phyloP scores from a whole-genome alignment of 441 rosid species.

The Croton laevigatus region DNA sequence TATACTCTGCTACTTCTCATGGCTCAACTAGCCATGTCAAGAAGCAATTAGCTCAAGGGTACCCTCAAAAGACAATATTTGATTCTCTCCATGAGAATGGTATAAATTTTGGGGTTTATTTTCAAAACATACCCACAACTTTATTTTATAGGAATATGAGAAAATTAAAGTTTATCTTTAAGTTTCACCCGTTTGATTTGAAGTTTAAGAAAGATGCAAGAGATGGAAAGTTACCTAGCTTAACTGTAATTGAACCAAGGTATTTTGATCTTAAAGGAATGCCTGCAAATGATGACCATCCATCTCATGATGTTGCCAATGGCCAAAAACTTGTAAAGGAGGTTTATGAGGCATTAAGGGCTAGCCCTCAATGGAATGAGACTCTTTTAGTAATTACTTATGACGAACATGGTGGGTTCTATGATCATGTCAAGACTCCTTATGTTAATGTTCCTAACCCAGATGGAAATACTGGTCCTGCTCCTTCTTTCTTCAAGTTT shows the following conservation, averaged over 20 bases:
- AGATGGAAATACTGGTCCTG: slow-evolving; percentile 93
- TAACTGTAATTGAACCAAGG: slow-evolving; percentile 90
- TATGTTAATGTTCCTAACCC: slow-evolving; percentile 73
- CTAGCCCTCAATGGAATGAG: slow-evolving; percentile 94
- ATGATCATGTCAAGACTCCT: slow-evolving; percentile 89
- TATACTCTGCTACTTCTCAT: slow-evolving; percentile 91
- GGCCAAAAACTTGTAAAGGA: slow-evolving; percentile 89
- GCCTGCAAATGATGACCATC: slow-evolving; percentile 93
- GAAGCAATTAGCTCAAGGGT: slow-evolving; percentile 75
- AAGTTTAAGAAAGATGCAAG: slow-evolving; percentile 73
- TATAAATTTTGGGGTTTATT: slow-evolving; percentile 69
- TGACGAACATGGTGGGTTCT: slow-evolving; percentile 96
- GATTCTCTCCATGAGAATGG: slow-evolving; percentile 77
- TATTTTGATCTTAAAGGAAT: slow-evolving; percentile 69
- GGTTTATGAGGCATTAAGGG: slow-evolving; percentile 82
- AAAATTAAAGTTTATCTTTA: slow-evolving; percentile 66
- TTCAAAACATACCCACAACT: slow-evolving; percentile 75
- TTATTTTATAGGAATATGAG: slow-evolving; percentile 80
- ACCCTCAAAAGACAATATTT: slow-evolving; percentile 86
- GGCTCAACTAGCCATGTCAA: slow-evolving; percentile 86
- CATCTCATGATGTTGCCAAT: slow-evolving; percentile 88
- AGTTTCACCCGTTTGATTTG: slow-evolving; percentile 62
- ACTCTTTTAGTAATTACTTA: slow-evolving; percentile 81
- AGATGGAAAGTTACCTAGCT: slow-evolving; percentile 67
- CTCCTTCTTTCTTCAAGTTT: slow-evolving; percentile 88